Evolutionary conservation across 805 yeast genomes (phyloP).

Genomic region (Ogataea pilisensis): DNA sequence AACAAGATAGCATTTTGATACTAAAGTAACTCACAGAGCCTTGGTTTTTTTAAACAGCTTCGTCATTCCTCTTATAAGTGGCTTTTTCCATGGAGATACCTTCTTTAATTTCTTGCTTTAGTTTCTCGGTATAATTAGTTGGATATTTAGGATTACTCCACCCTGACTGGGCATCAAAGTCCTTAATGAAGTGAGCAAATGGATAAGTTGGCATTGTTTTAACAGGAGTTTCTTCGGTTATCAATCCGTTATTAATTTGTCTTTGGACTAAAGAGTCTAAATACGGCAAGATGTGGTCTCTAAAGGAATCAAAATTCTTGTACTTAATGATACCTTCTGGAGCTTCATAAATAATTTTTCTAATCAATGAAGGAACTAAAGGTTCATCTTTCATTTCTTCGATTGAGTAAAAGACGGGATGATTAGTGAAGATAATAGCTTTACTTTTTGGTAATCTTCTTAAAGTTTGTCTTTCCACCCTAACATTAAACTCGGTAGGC

Average conservation of each 20-base stretch:
- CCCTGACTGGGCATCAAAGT: constrained; percentile 35
- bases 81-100: constrained; percentile 21
- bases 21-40: not conserved
- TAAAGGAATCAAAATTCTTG: constrained; percentile 53
- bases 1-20: not conserved
- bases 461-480: constrained; percentile 72
- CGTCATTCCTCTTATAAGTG: constrained; percentile 17
- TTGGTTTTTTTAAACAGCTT: constrained; percentile 1
- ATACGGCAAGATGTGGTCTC: constrained; percentile 57
- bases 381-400: constrained; percentile 85
- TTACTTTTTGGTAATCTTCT: constrained; percentile 59
- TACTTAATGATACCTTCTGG: constrained; percentile 64
- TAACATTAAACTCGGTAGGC: constrained; percentile 55
- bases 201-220: constrained; percentile 60
- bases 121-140: constrained; percentile 20
- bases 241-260: constrained; percentile 54
- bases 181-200: constrained; percentile 50
- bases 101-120: constrained; percentile 23
- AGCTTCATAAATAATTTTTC: constrained; percentile 60
- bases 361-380: constrained; percentile 59
- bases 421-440: constrained; percentile 72
- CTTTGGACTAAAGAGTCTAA: constrained; percentile 53
- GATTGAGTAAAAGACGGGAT: constrained; percentile 71
- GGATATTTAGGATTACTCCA: constrained; percentile 36
- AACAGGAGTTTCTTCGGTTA: constrained; percentile 50